Base-by-base conservation (phyloP, 768 basidiomycete species). In the Gyrodon lividus region DNA sequence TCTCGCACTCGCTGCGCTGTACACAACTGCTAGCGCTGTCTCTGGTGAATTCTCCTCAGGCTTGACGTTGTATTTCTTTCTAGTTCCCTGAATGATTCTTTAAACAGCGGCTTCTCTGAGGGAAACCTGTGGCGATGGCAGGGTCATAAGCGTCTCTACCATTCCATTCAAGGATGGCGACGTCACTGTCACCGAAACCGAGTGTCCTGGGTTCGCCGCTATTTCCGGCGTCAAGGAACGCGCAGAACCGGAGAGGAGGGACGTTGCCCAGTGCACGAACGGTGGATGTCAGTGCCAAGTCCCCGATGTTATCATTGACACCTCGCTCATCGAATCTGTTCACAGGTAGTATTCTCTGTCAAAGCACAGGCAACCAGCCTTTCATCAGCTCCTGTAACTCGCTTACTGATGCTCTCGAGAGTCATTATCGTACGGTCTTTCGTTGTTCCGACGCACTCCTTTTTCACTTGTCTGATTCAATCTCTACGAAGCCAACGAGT, bases 181-280 rank as follows among this genome's bases (percentile, higher is more conserved):
- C 7, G n/a, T 50, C 40, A 43, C 42, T 12, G 17, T 43, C 19
- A 50, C 49, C 3, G 42, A 50, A 34, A 50, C 31, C 12, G 22
- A 23, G 16, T 43, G 31, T n/a, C 49, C 49, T 8, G 42, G 17
- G 19, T 33, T 44, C 16, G 41, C 24, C 5, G 0, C 26, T 20
- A 9, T n/a, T 5, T 10, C 17, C 12, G 17, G 13, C 4, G 43
- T 31, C 7, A n/a, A 44, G n/a, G 43, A 44, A 31, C 28, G 43
- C 42, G 4, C 8, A 17, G 17, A 33, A 4, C n/a, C 28, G 6
- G 42, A 12, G n/a, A 43, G 17, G 23, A 24, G 30, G 13, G 13
- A 33, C 9, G 6, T 13, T 13, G 10, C 13, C 8, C 43, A 33
- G 30, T 44, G 30, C 20, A 33, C 43, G 2, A 44, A 43, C 43